Evolutionary conservation across 208 protist genomes (phyloP).

Genomic region (Kentomonas sorsogonicus): DNA sequence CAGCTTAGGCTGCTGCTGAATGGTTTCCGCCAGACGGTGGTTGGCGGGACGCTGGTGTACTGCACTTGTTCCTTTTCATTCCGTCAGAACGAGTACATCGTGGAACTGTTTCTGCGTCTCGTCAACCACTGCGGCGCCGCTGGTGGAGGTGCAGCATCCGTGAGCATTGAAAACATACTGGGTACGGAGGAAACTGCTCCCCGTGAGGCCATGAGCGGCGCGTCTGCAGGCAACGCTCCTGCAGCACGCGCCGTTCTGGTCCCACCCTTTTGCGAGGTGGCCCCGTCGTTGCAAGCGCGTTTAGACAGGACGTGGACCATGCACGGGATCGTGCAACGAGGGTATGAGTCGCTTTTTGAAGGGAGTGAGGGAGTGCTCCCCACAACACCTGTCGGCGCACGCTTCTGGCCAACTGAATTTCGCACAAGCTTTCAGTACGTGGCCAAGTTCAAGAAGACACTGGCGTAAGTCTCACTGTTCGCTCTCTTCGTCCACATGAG

Average conservation of each 20-base stretch:
- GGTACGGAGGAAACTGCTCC: background rate
- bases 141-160: conserved; percentile 18
- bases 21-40: conserved; percentile 61
- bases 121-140: too few relatives aligned
- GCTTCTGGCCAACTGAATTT: conserved; percentile 63
- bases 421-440: conserved; percentile 79
- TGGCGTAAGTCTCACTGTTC: too few relatives aligned
- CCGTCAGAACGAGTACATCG: conserved; percentile 86
- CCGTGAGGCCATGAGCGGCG: background rate
- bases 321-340: conserved; percentile 2
- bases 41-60: conserved; percentile 89
- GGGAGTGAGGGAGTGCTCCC: background rate
- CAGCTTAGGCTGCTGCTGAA: conserved; percentile 71
- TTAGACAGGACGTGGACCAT: background rate
- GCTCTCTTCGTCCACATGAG: too few relatives aligned
- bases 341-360: background rate
- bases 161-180: too few relatives aligned
- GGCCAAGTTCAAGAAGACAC: conserved; percentile 69
- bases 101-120: conserved; percentile 51
- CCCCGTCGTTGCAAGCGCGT: background rate
- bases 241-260: conserved; percentile 9
- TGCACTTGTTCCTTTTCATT: conserved; percentile 90
- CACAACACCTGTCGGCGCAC: conserved; percentile 22
- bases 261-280: conserved; percentile 1
- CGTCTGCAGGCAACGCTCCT: too few relatives aligned